Evolutionary conservation across 2,329 filamentous ascomycete genomes (phyloP).

Genomic region (Trichoderma sp.): DNA sequence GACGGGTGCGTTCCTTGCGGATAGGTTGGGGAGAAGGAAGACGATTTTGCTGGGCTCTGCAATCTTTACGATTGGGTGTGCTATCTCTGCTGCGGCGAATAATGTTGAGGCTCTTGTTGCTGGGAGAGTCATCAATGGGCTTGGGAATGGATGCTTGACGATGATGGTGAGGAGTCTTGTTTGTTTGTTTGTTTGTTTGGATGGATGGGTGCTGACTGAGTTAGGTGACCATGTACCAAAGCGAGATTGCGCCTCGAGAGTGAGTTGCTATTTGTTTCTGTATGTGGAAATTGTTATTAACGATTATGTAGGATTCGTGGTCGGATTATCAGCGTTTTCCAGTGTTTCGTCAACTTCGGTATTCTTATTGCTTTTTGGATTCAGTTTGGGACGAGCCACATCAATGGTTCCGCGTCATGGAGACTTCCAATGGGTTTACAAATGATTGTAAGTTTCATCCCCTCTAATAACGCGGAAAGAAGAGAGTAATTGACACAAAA

Average conservation of each 20-base stretch:
- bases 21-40: slow-evolving; percentile 3
- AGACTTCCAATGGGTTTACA: slow-evolving; percentile 31
- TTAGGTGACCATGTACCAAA: slow-evolving; percentile 16
- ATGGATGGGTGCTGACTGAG: background rate
- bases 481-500: background rate
- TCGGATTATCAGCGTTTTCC: slow-evolving; percentile 31
- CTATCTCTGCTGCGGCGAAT: slow-evolving; percentile 3
- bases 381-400: slow-evolving; percentile 31
- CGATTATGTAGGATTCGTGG: slow-evolving; percentile 36
- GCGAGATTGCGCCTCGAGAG: slow-evolving; percentile 18
- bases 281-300: background rate
- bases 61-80: slow-evolving; percentile 15
- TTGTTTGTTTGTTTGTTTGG: too few species aligned
- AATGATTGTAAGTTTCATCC: slow-evolving; percentile 21
- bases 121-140: slow-evolving; percentile 17
- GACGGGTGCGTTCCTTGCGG: slow-evolving; percentile 17
- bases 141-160: slow-evolving; percentile 17
- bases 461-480: accelerated
- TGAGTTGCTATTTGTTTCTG: background rate
- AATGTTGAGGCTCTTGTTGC: slow-evolving; percentile 17
- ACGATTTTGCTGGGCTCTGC: slow-evolving; percentile 15
- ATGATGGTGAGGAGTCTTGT: slow-evolving; percentile 7
- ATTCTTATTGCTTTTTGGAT: slow-evolving; percentile 34
- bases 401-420: slow-evolving; percentile 29
- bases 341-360: slow-evolving; percentile 23